A percentile compares a stretch with the other conserved stretches of the same genome.
Evolutionary conservation across 345 rosid genomes (phyloP).

Genomic region (Salix caprea): DNA sequence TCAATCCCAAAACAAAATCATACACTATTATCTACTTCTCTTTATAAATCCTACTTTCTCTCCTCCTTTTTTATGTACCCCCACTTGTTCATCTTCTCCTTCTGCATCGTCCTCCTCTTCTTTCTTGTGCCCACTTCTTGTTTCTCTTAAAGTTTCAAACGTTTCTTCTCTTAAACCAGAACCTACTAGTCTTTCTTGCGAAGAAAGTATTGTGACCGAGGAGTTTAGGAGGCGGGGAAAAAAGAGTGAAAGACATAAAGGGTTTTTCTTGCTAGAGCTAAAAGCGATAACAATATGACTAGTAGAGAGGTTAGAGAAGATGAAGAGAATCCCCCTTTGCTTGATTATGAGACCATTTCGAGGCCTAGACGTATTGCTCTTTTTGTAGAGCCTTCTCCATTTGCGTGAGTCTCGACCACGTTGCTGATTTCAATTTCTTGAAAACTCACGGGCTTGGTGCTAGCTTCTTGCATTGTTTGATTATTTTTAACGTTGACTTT

Average conservation of each 20-base stretch:
- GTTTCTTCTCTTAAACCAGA: conserved; percentile 15
- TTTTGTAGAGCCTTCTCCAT: conserved; percentile 97
- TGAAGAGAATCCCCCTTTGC: conserved; percentile 46
- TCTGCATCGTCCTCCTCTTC: conserved; percentile 22
- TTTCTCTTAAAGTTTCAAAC: conserved; percentile 17
- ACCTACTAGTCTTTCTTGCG: conserved; percentile 36
- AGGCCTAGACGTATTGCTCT: conserved; percentile 87
- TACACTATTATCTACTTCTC: conserved; percentile 36
- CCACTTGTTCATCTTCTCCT: conserved; percentile 16
- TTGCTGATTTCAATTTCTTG: background rate
- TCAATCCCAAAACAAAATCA: background rate
- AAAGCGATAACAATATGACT: conserved; percentile 36
- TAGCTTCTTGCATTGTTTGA: background rate
- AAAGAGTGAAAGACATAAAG: conserved; percentile 8
- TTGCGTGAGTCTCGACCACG: conserved; percentile 55
- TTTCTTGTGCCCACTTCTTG: conserved; percentile 11
- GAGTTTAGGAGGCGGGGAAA: background rate
- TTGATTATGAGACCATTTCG: conserved; percentile 47
- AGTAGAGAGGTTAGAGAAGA: conserved; percentile 44
- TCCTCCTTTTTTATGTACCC: conserved; percentile 23
- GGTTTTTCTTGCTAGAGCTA: conserved; percentile 24
- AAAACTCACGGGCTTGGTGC: background rate
- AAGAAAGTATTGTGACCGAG: background rate
- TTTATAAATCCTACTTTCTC: conserved; percentile 48
- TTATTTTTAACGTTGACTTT: conserved; percentile 10